Base-by-base conservation (phyloP, 2,329 filamentous ascomycete genomes). In the Fusarium fujikuroi region DNA sequence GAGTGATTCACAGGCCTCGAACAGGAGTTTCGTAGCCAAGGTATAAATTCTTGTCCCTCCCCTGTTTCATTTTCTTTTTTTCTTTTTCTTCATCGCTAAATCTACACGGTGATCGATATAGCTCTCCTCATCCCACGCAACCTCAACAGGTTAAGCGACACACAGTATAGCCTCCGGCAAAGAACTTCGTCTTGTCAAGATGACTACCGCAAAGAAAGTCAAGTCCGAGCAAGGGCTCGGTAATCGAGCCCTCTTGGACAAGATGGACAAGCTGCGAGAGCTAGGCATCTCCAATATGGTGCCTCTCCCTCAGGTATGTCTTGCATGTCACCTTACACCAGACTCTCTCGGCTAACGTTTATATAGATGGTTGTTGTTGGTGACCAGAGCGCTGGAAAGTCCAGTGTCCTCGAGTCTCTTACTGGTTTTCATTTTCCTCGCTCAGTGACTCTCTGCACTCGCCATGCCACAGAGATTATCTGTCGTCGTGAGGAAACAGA, bases 371-470 rank as follows among this genome's bases (percentile, higher is more conserved):
- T 92, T 40, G 93, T 95, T 12, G 93, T 95, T 15, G 94, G 94
- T 69, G 94, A 93, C 75, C 94, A 96, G 79, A 95, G 92, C 0
- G 94, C 93, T 47, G 94, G 94, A 77, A 97, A 97, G 85, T 94
- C 92, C 80, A 95, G 93, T 3, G 92, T 96, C 23, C 84, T 96
- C 36, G 93, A 96, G 79, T 95, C 83, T 23, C 69, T 88, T 37
- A 88, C 86, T 0, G 84, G 84, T 0, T 85, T 88, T 39, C 81
- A 83, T 0, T 87, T 88, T 43, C 86, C 86, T 9, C 81, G 84
- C 3, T 81, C 75, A 1, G 80, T 80, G 0, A 84, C 80, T 1
- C 82, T 87, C 2, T 87, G 87, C 50, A 88, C 87, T 0, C 81
- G 86, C 0, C 86, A 87, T 49, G 85, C 83, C 0, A 88, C 87